Base-by-base conservation (phyloP, 1,284 basidiomycete genomes). In the Ganoderma multipileum region DNA sequence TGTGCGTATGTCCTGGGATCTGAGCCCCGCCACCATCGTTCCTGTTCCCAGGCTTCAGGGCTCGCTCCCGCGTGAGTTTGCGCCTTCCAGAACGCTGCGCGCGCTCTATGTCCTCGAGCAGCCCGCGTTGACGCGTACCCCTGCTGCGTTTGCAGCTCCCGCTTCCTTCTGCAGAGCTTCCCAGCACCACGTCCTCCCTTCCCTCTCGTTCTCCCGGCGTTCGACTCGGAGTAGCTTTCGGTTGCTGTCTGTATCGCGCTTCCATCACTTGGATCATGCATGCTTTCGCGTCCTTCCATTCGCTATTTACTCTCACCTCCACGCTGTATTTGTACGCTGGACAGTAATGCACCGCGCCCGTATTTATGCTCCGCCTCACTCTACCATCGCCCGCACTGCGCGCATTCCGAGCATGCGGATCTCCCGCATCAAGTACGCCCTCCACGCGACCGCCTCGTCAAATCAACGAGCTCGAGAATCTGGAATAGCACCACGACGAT, bases 171-270 rank as follows among this genome's bases (percentile, higher is more conserved):
- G 33, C 44, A 28, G 55, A 55, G 55, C 58, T 58, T 66, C 23
- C 60, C 68, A 39, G 23, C 30, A 36, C 59, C n/a, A 8, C 23
- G 33, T 38, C 55, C 36, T 38, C 36, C 26, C 47, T 52, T 52
- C 47, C 47, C 60, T 65, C 52, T 52, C 60, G 33, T 60, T 39
- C 58, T 59, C 38, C n/a, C 47, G 39, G 55, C 52, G 6, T 55
- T 55, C 28, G 28, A 55, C 28, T 55, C 28, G 28, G 28, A 55
- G 30, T 64, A 63, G 71, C 67, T 68, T 60, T 72, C 69, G 69
- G 63, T 60, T 66, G 69, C 71, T 72, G 47, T 72, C 63, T 36
- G 44, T 65, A 64, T 61, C 50, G 41, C 67, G 65, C 69, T 67
- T 70, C 63, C 63, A 55, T 63, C 39, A 50, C 71, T 52, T 41